phyloP scores from a whole-genome alignment of 768 basidiomycete species.

The Asterophora parasitica region DNA sequence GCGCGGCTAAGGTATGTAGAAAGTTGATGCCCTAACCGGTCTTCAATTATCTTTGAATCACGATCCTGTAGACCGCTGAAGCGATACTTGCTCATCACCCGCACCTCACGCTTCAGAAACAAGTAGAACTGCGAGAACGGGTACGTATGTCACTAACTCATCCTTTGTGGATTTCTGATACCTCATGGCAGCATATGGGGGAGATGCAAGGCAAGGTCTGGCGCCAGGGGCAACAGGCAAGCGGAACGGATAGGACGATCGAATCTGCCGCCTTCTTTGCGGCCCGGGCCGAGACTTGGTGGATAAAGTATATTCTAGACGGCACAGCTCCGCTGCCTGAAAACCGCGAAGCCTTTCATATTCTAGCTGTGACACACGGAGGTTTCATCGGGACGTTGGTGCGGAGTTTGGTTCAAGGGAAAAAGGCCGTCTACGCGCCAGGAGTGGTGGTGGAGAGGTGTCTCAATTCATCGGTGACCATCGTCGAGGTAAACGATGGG shows the following conservation, averaged over 20 bases:
- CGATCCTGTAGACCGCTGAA: slow-evolving; percentile 56
- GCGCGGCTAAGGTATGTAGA: slow-evolving; percentile 56
- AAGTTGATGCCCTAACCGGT: not conserved
- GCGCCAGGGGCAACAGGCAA: slow-evolving; percentile 13
- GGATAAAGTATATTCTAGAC: slow-evolving; percentile 42
- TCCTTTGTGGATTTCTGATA: not conserved
- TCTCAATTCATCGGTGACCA: slow-evolving; percentile 53
- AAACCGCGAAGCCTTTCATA: slow-evolving; percentile 27
- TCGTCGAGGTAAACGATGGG: slow-evolving; percentile 46
- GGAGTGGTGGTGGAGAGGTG: slow-evolving; percentile 33
- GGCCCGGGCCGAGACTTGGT: slow-evolving; percentile 57
- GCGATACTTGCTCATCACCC: slow-evolving; percentile 54
- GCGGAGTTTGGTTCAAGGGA: slow-evolving; percentile 37
- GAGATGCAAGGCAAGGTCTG: slow-evolving; percentile 47
- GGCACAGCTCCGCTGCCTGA: slow-evolving; percentile 19
- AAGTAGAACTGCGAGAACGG: slow-evolving; percentile 57
- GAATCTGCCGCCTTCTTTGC: slow-evolving; percentile 39
- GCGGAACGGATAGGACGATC: slow-evolving; percentile 24
- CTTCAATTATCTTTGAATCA: slow-evolving; percentile 1
- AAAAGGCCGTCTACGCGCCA: slow-evolving; percentile 31
- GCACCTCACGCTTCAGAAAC: slow-evolving; percentile 35
- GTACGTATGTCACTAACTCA: slow-evolving; percentile 31
- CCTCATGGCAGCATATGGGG: slow-evolving; percentile 18
- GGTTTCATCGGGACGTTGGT: slow-evolving; percentile 56
- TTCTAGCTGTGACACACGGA: slow-evolving; percentile 66